Evolutionary conservation across 805 yeast species (phyloP), one percentile per base, ranked within the genome.

Genomic region (Spathaspora arborariae): DNA sequence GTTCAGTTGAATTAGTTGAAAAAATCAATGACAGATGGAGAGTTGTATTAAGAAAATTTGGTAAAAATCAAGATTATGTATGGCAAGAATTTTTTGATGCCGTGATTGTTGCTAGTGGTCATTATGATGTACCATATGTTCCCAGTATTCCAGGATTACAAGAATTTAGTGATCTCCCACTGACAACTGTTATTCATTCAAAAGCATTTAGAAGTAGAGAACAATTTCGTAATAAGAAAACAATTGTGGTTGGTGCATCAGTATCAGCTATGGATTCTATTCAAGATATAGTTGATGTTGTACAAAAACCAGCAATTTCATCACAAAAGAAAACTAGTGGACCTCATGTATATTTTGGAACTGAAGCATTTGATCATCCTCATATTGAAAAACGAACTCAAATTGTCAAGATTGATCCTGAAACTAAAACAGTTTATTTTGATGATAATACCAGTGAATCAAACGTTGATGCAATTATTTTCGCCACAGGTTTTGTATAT

Each of bases 161-260:
- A 16, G 59, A 55, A 13, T 71, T 74, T 71, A 38, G 45, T 43
- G 47, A 48, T 19, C 41, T 42, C 18, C 52, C 48, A 39, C 69
- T 72, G 0, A 48, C 44, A 1, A 50, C 65, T 4, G 52, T 69
- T 21, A 51, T 57, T 40, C 74, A 69, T 53, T 64, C 72, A 20
- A 66, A 67, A 50, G 63, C 62, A 42, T 65, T 53, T 48, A 56
- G 63, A 33, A 48, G 47, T 26, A 55, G 65, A 2, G 47, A 47
- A n/a, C 52, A 53, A 10, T 73, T 58, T 50, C 54, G 57, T 5
- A 63, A 68, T 20, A 62, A 68, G 39, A 72, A 64, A n/a, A 80
- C 83, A 13, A 61, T 88, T 39, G 75, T 87, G 5, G 79, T 88
- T n/a, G 96, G 96, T 0, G 84, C 82, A 55, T 81, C 84, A 9